Base-by-base conservation (phyloP, 2,329 filamentous ascomycete genomes). In the Fusarium longipes region DNA sequence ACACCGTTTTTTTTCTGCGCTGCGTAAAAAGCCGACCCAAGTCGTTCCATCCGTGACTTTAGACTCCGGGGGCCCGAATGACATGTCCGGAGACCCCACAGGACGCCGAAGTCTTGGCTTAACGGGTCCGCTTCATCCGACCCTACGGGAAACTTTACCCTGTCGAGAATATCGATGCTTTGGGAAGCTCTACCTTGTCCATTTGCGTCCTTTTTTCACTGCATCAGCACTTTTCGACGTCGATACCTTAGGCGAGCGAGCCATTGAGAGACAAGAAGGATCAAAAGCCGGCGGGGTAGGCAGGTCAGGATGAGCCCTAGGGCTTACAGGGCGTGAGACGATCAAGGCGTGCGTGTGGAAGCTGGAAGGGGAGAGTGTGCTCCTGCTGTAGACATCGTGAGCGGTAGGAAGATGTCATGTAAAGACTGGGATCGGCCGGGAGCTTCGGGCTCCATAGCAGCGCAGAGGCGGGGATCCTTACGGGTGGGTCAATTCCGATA, bases 271-370 rank as follows among this genome's bases (percentile, higher is more conserved):
- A 43, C 30, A 22, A 47, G 35, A 49, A 45, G 32, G 27, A 57
- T 20, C 51, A 40, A 36, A 63, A 38, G 39, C 47, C 27, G 35
- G 61, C 59, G 67, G 67, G 60, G 60, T 56, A 58, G 35, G 29
- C 36, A 63, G 48, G 53, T 48, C 43, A 49, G 57, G 48, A 54
- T 51, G 53, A 50, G 25, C 48, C 44, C 58, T 73, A 73, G 71
- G 71, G 71, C 71, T 73, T 73, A 73, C 65, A 58, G 71, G 65
- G 67, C 63, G 71, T 67, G 57, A 27, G 43, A 40, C 36, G 49
- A 52, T 40, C 22, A 49, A 42, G 50, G 39, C 49, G 39, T 52
- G 52, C 40, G 29, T 50, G 44, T 50, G 45, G 33, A 39, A 59
- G 27, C 8, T 27, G 27, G 11, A 27, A 10, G 11, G 27, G 24